Base-by-base conservation (phyloP, 2,329 filamentous ascomycete genomes). In the Xylaria sp. region DNA sequence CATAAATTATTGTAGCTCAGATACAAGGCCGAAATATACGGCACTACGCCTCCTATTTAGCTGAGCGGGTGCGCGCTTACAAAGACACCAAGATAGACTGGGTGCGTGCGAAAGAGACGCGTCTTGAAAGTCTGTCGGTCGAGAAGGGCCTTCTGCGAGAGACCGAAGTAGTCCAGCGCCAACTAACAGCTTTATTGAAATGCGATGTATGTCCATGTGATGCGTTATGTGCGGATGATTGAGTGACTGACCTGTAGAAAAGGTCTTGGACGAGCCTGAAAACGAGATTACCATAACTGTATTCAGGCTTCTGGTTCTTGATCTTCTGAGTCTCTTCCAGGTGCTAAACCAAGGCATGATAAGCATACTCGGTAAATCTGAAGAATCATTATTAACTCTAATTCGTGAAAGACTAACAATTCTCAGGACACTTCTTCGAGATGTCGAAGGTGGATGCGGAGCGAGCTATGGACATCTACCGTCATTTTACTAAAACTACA, bases 331-430 rank as follows among this genome's bases (percentile, higher is more conserved):
- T 16, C 84, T 99, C 63, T 99, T 97, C 83, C 94, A 97, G 76
- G 93, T 96, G 55, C 91, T 98, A 82, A 99, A 99, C 78, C 94
- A 98, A 81, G 96, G 93, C 58, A 93, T 97, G 78, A 99, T 99
- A 82, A 98, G 97, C 80, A 93, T 99, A 68, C 84, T 99, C 66
- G 93, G 95, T 97, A 84, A 72, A 89, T 10, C 2, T 27, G 9
- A 9, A 29, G 23, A 18, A 23, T 16, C 42, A 13, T 58, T 16
- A 4, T 61, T 27, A 32, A 40, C 16, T 9, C 40, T 25, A 29
- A 13, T 58, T 37, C 23, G 23, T 29, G 18, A 16, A 44, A 66
- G 44, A 55, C 76, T 78, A 55, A 78, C 71, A 10, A 51, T 27
- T 37, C 63, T 25, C 71, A 97, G 94, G 96, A 75, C 93, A 97